Base-by-base conservation (phyloP, 148 eudicot species). In the Rhododendron mucronatum region DNA sequence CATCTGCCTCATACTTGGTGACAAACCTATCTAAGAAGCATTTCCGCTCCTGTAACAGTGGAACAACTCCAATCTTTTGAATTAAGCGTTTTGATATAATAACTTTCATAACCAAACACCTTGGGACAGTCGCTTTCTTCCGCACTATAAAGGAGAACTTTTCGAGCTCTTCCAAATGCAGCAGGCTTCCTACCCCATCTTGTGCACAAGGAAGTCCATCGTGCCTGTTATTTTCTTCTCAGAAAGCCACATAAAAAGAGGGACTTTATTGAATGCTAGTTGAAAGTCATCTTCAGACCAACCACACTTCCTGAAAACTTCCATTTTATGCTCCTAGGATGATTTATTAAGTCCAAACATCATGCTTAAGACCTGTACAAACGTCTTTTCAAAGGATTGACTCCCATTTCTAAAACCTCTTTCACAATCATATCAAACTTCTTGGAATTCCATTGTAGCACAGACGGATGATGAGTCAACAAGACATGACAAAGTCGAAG, bases 271-370 rank as follows among this genome's bases (percentile, higher is more conserved):
- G 73, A 87, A 89, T 35, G 90, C 90, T 33, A 23, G 50, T 1
- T 61, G 41, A 47, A 87, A 84, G 23, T 89, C 90, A 76, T 86
- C 87, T 26, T 85, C 65, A 57, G 89, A 87, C 87, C 87, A 87
- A 87, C 90, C 90, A 86, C 87, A 87, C 35, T 82, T 85, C 55
- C 20, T 82, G 69, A 85, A 87, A 28, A 71, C 81, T 9, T 73
- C 81, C 84, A 51, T 47, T 47, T 47, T 47, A 7, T 47, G 50
- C 50, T 47, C 50, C 41, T 18, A 81, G 15, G 44, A 47, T 81
- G 65, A 21, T 39, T 30, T 53, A 18, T 9, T 7, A 3, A 14
- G 30, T 30, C 28, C n/a, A 21, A 7, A 26, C 15, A 81, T n/a
- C 44, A 47, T 20, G 16, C 55, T 15, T 5, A 81, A 11, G 20